phyloP scores from a whole-genome alignment of 2,329 filamentous ascomycete genomes.

The Trichoderma atroviride region DNA sequence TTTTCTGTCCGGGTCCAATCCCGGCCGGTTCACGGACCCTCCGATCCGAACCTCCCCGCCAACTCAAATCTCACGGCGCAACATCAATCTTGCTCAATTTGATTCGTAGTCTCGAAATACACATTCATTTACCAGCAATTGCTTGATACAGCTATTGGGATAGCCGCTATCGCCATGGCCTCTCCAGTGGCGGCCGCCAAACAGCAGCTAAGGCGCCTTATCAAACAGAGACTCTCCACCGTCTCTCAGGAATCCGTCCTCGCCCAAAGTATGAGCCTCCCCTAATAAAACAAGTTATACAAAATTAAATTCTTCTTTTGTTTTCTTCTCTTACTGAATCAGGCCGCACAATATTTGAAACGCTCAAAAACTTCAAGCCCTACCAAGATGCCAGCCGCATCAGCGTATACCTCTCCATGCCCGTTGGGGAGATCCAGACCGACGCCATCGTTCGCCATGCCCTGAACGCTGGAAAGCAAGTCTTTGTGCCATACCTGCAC shows the following conservation, averaged over 20 bases:
- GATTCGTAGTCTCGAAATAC: background rate
- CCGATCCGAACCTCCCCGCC: conserved; percentile 20
- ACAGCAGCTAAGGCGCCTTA: conserved; percentile 70
- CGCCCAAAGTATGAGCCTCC: conserved; percentile 68
- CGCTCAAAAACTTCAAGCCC: conserved; percentile 67
- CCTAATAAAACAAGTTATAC: background rate
- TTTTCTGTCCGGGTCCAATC: background rate
- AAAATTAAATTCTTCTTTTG: background rate
- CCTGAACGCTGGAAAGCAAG: conserved; percentile 73
- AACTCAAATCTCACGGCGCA: background rate
- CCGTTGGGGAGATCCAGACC: conserved; percentile 81
- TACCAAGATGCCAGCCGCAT: conserved; percentile 76
- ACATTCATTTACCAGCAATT: background rate
- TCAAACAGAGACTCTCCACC: conserved; percentile 66
- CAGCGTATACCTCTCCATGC: conserved; percentile 94
- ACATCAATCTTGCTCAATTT: background rate
- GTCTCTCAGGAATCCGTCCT: conserved; percentile 64
- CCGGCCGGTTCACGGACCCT: conserved; percentile 20
- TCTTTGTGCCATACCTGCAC: conserved; percentile 91
- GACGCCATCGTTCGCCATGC: conserved; percentile 80
- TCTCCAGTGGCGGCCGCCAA: conserved; percentile 67
- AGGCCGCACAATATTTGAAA: conserved; percentile 68
- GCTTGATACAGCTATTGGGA: background rate
- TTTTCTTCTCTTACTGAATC: conserved; percentile 9
- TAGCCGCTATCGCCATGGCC: conserved; percentile 45